Evolutionary conservation across 805 yeast genomes (phyloP).

Genomic region (Pichia thaimueangensis): DNA sequence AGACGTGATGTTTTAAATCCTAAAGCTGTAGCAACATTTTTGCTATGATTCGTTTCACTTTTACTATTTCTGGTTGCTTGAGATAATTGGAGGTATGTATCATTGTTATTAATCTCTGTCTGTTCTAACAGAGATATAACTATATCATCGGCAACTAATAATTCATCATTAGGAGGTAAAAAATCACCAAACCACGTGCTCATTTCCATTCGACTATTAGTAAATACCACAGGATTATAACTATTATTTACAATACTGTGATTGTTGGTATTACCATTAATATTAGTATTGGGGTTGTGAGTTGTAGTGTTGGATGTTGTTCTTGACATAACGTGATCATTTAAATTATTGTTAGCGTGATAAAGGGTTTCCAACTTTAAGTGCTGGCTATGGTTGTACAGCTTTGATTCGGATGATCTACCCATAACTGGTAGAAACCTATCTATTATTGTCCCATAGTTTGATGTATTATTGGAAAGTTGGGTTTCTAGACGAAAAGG

Average conservation of each 20-base stretch:
- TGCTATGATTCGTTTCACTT: no score
- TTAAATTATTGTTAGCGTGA: no score
- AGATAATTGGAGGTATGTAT: no score
- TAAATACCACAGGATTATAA: constrained; percentile 6
- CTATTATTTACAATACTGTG: neutral
- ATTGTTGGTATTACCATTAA: neutral
- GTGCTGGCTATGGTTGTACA: constrained; percentile 2
- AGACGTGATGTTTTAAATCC: constrained; percentile 41
- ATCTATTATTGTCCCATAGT: constrained; percentile 6
- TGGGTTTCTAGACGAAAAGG: constrained; percentile 1
- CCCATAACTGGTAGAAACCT: constrained; percentile 5
- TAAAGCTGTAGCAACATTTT: constrained; percentile 44
- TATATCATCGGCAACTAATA: no score
- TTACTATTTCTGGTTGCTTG: no score
- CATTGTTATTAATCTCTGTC: no score
- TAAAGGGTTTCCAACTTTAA: neutral
- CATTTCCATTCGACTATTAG: constrained; percentile 17
- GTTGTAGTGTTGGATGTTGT: no score
- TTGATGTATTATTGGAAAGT: constrained; percentile 4
- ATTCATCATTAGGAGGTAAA: neutral
- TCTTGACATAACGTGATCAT: no score
- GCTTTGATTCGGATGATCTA: neutral
- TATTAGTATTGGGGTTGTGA: no score
- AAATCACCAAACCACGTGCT: neutral
- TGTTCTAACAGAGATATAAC: no score